Evolutionary conservation across 306 rosid species (phyloP).

Genomic region (Inga oerstediana): DNA sequence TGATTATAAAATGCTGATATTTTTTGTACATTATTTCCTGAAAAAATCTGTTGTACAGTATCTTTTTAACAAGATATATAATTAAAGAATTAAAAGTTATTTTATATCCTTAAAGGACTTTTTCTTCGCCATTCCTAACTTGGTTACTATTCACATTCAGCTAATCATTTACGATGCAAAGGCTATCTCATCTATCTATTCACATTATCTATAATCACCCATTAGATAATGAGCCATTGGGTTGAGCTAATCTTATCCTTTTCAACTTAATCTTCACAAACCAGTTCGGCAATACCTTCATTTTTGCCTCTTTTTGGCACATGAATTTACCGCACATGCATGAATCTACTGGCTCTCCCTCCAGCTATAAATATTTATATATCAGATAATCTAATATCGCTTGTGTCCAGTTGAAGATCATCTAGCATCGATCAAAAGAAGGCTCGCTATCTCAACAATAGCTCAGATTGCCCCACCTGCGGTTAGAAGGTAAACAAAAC

Average conservation of each 20-base stretch:
- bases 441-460: not conserved
- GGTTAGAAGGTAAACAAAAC: not conserved
- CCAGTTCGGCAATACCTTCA: not conserved
- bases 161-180: too few species aligned
- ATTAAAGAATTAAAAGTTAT: too few species aligned
- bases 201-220: not conserved
- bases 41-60: too few species aligned
- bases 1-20: too few species aligned
- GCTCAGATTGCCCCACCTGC: not conserved
- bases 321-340: too few species aligned
- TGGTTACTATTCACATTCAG: too few species aligned
- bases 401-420: not conserved
- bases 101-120: too few species aligned
- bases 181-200: too few species aligned
- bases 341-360: not conserved
- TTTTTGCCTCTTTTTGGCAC: too few species aligned
- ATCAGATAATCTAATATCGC: not conserved
- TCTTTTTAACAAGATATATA: not conserved
- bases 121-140: too few species aligned
- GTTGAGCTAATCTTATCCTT: not conserved
- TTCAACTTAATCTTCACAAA: not conserved
- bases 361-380: too few species aligned
- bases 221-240: not conserved
- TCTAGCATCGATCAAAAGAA: not conserved
- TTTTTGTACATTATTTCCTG: too few species aligned